Evolutionary conservation across 805 yeast species (phyloP).

Genomic region (Ascoidea asiatica): DNA sequence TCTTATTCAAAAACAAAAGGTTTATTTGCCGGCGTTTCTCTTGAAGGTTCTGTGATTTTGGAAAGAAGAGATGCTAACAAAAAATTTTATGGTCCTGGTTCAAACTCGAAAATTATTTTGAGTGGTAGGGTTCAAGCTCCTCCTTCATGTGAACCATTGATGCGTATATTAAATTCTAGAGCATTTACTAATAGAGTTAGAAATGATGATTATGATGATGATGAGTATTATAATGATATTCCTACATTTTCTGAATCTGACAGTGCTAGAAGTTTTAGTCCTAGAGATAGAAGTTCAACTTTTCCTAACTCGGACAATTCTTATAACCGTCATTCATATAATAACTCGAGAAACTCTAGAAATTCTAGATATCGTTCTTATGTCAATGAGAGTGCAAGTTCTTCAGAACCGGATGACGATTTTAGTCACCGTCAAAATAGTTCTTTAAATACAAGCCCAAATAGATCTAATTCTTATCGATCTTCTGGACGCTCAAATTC

Average conservation of each 20-base stretch:
- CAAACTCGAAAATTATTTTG: conserved; percentile 79
- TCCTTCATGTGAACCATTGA: conserved; percentile 75
- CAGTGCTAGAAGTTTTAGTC: conserved; percentile 18
- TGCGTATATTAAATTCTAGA: conserved; percentile 74
- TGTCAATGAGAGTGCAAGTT: conserved; percentile 15
- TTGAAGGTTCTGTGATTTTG: conserved; percentile 92
- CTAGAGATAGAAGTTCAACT: conserved; percentile 13
- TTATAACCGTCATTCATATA: too few relatives aligned
- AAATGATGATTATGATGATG: conserved; percentile 34
- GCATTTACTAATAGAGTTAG: conserved; percentile 55
- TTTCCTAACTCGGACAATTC: too few relatives aligned
- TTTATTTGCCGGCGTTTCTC: conserved; percentile 90
- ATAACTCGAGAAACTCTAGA: conserved; percentile 17
- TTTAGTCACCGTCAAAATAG: conserved; percentile 9
- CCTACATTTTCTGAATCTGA: conserved; percentile 47
- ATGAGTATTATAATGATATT: conserved; percentile 63
- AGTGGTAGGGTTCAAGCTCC: conserved; percentile 89
- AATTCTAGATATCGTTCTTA: conserved; percentile 12
- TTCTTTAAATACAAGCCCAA: conserved; percentile 2
- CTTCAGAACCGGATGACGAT: conserved; percentile 15
- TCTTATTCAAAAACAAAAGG: conserved; percentile 95
- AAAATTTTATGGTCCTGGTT: conserved; percentile 79
- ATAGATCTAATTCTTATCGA: conserved; percentile 14
- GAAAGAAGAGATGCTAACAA: conserved; percentile 96
- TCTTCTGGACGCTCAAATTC: too few relatives aligned